Evolutionary conservation across 2,329 filamentous ascomycete species (phyloP).

Genomic region (Colletotrichum lupini): DNA sequence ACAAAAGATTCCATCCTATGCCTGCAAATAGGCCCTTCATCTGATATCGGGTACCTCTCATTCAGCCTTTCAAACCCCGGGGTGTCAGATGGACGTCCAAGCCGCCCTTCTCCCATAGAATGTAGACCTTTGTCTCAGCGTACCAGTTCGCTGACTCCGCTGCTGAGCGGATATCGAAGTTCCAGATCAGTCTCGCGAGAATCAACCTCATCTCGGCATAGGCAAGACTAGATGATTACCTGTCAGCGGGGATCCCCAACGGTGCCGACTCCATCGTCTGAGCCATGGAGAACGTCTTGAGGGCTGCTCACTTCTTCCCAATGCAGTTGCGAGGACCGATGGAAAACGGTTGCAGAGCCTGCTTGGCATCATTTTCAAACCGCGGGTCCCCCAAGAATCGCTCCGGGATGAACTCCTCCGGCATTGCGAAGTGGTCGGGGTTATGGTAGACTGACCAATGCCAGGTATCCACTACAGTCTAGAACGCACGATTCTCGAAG

Average conservation of each 20-base stretch:
- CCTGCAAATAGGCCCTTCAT: too few relatives aligned
- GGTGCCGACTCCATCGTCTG: too few relatives aligned
- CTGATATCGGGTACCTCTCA: not conserved
- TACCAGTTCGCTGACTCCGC: not conserved
- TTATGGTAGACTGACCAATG: not conserved
- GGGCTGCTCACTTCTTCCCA: not conserved
- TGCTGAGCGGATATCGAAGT: not conserved
- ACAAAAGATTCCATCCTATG: too few relatives aligned
- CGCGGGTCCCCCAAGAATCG: not conserved
- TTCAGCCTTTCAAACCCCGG: not conserved
- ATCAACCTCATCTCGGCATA: not conserved
- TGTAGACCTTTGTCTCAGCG: not conserved
- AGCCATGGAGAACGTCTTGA: not conserved
- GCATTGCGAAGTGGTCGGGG: not conserved
- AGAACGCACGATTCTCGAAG: not conserved
- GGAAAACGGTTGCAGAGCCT: not conserved
- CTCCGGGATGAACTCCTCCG: not conserved
- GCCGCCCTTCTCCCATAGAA: not conserved
- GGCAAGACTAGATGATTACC: not conserved
- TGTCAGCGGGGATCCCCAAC: not conserved
- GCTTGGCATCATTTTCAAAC: not conserved
- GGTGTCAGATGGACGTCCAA: not conserved
- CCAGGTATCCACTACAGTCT: not conserved
- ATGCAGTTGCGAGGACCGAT: not conserved
- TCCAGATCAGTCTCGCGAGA: not conserved